Percentiles rank a stretch among this genome's conserved stretches.
Conservation (phyloP, 2,329 filamentous ascomycete genomes). For the Sporothrix phasma region DNA sequence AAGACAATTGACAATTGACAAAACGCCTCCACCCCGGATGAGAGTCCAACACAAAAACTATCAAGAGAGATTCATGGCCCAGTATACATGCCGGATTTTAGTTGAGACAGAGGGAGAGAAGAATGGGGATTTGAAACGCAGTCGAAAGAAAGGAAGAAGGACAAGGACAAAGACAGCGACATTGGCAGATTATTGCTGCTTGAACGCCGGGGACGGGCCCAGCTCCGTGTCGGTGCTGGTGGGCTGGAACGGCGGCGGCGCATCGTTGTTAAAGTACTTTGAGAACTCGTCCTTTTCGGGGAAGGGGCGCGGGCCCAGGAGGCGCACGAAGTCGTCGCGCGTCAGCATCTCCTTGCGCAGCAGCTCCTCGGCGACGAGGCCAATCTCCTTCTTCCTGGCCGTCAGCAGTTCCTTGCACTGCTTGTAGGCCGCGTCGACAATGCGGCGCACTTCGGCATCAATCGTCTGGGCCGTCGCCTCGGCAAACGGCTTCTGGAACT, state of each 20-base stretch:
- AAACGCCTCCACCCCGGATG: constrained; percentile 9
- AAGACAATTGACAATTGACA: not conserved
- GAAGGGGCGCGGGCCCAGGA: constrained; percentile 77
- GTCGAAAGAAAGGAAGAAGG: not conserved
- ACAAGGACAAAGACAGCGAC: not conserved
- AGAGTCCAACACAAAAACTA: not conserved
- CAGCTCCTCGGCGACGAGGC: constrained; percentile 84
- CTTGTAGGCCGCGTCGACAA: constrained; percentile 86
- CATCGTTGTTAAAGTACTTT: constrained; percentile 75
- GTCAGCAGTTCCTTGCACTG: constrained; percentile 76
- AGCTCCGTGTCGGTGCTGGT: constrained; percentile 32
- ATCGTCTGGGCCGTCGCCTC: constrained; percentile 90
- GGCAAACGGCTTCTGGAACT: constrained; percentile 88
- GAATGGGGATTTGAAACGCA: constrained; percentile 11
- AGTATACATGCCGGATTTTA: not conserved
- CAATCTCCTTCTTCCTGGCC: constrained; percentile 80
- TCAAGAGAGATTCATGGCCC: constrained; percentile 1
- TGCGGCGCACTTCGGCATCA: constrained; percentile 80
- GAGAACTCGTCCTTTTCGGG: constrained; percentile 80
- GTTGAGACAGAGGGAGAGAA: not conserved
- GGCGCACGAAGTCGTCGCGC: constrained; percentile 81
- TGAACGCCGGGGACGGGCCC: constrained; percentile 10
- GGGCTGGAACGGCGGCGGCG: constrained; percentile 44
- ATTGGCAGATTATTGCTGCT: not conserved
- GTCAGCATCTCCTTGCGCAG: constrained; percentile 83